Evolutionary conservation across 2,329 filamentous ascomycete genomes (phyloP).

Genomic region (Neofusicoccum ribis): DNA sequence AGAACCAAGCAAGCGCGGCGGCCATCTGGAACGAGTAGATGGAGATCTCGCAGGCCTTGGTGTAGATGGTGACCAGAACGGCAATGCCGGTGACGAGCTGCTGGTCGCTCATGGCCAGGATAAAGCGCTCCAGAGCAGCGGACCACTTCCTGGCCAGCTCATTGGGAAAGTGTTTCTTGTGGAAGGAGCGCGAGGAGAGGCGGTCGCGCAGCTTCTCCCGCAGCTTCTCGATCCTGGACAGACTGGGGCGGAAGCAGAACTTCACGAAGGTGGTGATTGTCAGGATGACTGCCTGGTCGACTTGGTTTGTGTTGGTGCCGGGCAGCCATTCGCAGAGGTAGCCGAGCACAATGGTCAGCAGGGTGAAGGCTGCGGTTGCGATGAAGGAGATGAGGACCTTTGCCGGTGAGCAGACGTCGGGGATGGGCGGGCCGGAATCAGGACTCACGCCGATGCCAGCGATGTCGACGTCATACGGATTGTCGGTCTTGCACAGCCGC

Average conservation of each 20-base stretch:
- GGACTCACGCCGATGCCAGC: slow-evolving; percentile 8
- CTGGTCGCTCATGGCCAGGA: slow-evolving; percentile 31
- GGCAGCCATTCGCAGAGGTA: slow-evolving; percentile 9
- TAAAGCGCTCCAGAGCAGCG: slow-evolving; percentile 24
- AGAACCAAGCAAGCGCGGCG: slow-evolving; percentile 28
- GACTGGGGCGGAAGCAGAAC: slow-evolving; percentile 4
- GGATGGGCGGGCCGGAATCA: neutral
- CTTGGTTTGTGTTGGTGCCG: neutral
- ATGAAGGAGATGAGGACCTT: slow-evolving; percentile 8
- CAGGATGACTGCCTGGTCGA: neutral
- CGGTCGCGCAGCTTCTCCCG: neutral
- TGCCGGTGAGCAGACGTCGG: neutral
- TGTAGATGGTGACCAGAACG: slow-evolving; percentile 27
- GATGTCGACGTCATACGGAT: slow-evolving; percentile 10
- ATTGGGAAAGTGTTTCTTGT: neutral
- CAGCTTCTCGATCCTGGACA: neutral
- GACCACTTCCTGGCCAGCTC: neutral
- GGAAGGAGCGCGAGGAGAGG: neutral
- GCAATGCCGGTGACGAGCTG: slow-evolving; percentile 30
- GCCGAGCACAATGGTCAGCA: neutral
- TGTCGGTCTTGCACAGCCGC: neutral
- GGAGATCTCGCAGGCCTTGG: slow-evolving; percentile 27
- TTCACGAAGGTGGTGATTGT: slow-evolving; percentile 1
- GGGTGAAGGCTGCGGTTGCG: slow-evolving; percentile 1
- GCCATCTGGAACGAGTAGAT: slow-evolving; percentile 28